Evolutionary conservation across 2,329 filamentous ascomycete genomes (phyloP).

Genomic region (Aspergillus sergii): DNA sequence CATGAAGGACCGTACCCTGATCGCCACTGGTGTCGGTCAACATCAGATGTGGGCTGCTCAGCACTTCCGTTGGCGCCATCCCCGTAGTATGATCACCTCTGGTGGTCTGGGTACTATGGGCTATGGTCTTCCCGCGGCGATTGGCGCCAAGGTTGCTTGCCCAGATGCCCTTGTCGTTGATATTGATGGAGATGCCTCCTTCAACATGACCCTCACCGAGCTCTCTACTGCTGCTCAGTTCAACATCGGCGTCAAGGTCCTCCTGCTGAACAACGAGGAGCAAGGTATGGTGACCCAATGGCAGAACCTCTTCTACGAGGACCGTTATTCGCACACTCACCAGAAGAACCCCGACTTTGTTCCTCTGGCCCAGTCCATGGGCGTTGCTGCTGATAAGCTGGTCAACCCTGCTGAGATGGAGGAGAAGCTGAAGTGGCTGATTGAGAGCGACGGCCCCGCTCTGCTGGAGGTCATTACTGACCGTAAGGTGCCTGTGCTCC

Average conservation of each 20-base stretch:
- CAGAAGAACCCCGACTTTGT: constrained; percentile 96
- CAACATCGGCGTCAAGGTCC: constrained; percentile 93
- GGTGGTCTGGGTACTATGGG: constrained; percentile 97
- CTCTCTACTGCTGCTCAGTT: constrained; percentile 92
- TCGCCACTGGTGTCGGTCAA: constrained; percentile 92
- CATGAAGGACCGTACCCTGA: constrained; percentile 81
- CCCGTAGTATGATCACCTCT: constrained; percentile 92
- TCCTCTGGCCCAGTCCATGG: constrained; percentile 90
- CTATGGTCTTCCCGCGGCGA: constrained; percentile 89
- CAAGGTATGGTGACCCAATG: constrained; percentile 99
- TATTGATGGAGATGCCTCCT: constrained; percentile 97
- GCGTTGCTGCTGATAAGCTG: constrained; percentile 72
- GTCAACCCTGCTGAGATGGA: constrained; percentile 75
- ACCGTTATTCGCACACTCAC: constrained; percentile 88
- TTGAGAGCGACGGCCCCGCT: constrained; percentile 86
- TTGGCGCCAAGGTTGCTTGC: constrained; percentile 86
- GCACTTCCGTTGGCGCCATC: constrained; percentile 92
- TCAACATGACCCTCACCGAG: constrained; percentile 98
- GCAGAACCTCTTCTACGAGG: constrained; percentile 97
- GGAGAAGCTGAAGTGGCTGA: constrained; percentile 82
- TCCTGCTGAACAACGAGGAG: constrained; percentile 94
- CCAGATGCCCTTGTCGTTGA: constrained; percentile 87
- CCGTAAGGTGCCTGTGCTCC: constrained; percentile 78
- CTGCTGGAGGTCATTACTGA: constrained; percentile 91
- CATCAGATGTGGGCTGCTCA: constrained; percentile 99